These are phyloP conservation scores for Breynia disticha DNA, from an alignment of 441 rosid genomes.

Conservation along the genomic window DNA sequence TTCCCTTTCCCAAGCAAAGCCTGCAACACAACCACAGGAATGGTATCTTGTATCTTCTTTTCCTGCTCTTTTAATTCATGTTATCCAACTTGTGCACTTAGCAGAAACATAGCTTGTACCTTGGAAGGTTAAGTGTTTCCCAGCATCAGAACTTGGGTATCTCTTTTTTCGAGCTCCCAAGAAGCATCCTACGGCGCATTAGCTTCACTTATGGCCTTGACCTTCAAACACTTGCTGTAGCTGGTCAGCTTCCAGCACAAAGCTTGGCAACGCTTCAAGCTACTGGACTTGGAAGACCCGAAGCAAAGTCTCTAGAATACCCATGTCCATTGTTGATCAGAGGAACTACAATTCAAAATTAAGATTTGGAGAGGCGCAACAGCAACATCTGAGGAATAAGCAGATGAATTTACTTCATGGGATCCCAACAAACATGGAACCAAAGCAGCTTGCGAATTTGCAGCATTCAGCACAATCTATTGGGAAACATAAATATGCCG, in stretches of 20 bases:
- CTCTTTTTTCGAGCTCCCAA: conserved; percentile 54
- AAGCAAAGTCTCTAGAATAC: conserved; percentile 47
- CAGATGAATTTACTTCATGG: conserved; percentile 74
- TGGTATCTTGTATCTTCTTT: no score
- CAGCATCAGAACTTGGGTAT: conserved; percentile 47
- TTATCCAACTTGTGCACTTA: conserved; percentile 5
- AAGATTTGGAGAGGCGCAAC: conserved; percentile 62
- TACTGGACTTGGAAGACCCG: conserved; percentile 51
- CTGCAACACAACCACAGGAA: no score
- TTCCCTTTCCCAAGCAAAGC: no score
- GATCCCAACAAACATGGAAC: conserved; percentile 72
- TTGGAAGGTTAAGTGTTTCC: conserved; percentile 77
- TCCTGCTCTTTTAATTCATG: no score
- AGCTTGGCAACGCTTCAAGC: conserved; percentile 82
- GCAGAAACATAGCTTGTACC: conserved; percentile 89
- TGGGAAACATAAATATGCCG: conserved; percentile 39
- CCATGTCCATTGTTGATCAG: conserved; percentile 55
- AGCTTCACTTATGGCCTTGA: conserved; percentile 57
- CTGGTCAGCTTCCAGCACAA: conserved; percentile 72
- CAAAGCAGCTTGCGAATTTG: conserved; percentile 54
- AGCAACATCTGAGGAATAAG: conserved; percentile 40
- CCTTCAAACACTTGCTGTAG: conserved; percentile 62
- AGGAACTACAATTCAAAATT: conserved; percentile 57
- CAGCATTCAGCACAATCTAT: conserved; percentile 50
- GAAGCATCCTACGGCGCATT: conserved; percentile 52